These are phyloP conservation scores for Coemansia erecta DNA, from an alignment of 192 early-diverging fungal species.

Conservation along the genomic window DNA sequence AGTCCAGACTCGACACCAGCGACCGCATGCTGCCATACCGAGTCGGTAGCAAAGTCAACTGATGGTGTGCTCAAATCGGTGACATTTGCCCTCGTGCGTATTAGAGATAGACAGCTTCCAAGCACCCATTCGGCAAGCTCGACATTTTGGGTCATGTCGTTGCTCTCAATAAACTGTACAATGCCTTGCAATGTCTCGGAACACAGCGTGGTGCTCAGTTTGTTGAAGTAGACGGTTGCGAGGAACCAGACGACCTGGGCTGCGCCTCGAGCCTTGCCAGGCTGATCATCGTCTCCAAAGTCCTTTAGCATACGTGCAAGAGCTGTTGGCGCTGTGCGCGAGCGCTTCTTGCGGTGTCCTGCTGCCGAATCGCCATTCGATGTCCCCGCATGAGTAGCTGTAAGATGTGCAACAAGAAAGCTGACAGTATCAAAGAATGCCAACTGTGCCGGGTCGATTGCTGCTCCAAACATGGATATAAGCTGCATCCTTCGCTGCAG, in stretches of 20 bases:
- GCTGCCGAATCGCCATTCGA: background rate
- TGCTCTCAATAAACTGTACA: conserved; percentile 13
- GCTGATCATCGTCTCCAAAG: conserved; percentile 21
- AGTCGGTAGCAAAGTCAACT: background rate
- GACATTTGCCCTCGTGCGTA: background rate
- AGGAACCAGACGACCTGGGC: conserved; percentile 47
- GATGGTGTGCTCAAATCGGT: background rate
- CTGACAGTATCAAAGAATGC: conserved; percentile 46
- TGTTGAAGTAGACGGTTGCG: conserved; percentile 20
- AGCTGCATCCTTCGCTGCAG: conserved; percentile 5
- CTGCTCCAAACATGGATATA: conserved; percentile 11
- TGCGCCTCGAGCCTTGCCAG: conserved; percentile 25
- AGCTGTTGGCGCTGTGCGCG: conserved; percentile 18
- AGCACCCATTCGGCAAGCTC: conserved; percentile 43
- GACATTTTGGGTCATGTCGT: conserved; percentile 27
- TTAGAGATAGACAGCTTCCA: conserved; percentile 21
- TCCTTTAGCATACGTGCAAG: conserved; percentile 30
- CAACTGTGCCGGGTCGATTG: conserved; percentile 22
- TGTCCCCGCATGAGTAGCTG: background rate
- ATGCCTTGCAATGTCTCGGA: conserved; percentile 25
- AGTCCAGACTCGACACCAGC: conserved; percentile 32
- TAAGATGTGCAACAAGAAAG: conserved; percentile 21
- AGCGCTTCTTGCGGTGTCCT: conserved; percentile 1
- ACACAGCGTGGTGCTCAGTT: conserved; percentile 11
- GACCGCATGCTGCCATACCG: conserved; percentile 38